phyloP scores from a whole-genome alignment of 805 yeast genomes.

The Monosporozyma siamensis region DNA sequence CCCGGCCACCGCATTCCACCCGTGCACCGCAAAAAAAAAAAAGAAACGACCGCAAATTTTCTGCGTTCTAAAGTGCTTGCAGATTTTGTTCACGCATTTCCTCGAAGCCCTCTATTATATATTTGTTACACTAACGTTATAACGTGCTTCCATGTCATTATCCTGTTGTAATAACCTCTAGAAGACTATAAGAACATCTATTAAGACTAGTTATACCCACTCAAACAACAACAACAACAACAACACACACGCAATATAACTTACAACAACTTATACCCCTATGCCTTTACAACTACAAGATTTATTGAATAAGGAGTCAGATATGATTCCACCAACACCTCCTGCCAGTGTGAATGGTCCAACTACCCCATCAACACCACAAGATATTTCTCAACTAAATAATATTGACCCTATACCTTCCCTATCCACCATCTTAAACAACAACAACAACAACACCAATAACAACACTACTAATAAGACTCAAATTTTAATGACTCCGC shows the following conservation, averaged over 20 bases:
- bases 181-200: too few species aligned
- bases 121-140: too few species aligned
- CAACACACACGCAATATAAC: neutral
- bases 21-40: neutral
- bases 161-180: too few species aligned
- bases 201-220: too few species aligned
- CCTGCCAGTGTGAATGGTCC: too few species aligned
- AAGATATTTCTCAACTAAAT: too few species aligned
- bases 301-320: constrained; percentile 6
- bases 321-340: neutral
- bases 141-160: too few species aligned
- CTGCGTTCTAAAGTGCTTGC: neutral
- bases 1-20: neutral
- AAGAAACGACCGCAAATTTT: neutral
- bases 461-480: neutral
- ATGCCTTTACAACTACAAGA: constrained; percentile 4
- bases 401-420: too few species aligned
- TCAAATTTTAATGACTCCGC: neutral
- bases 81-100: neutral
- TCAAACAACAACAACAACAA: too few species aligned
- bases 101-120: too few species aligned
- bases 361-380: too few species aligned
- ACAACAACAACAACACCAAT: neutral
- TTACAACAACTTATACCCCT: neutral
- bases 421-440: too few species aligned